Conservation (phyloP, 2,329 filamentous ascomycete species). For the Xylaria digitata region DNA sequence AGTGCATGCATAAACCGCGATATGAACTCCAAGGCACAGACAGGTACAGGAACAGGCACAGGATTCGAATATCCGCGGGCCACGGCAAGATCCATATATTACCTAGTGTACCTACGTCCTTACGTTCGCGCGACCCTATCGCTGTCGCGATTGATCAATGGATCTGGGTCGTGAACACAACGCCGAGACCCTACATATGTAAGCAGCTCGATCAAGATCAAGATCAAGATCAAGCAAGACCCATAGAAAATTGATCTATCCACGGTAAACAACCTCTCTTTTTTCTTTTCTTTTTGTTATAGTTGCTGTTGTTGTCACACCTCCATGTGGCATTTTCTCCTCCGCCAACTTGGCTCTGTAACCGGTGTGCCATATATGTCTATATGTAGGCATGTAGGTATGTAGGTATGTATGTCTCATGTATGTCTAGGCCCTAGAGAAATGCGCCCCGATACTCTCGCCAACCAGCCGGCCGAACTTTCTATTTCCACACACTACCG, state of each 20-base stretch:
- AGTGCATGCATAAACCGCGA: slow-evolving; percentile 19
- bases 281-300: neutral
- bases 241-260: neutral
- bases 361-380: slow-evolving; percentile 17
- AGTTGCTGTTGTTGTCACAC: neutral
- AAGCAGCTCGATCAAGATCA: neutral
- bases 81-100: slow-evolving; percentile 15
- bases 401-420: neutral
- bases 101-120: neutral
- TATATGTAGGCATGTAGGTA: neutral
- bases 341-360: neutral
- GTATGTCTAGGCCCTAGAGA: slow-evolving; percentile 12
- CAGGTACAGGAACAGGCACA: too few relatives aligned
- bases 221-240: neutral
- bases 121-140: slow-evolving; percentile 6
- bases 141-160: neutral
- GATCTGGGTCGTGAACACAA: neutral
- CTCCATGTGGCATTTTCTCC: neutral
- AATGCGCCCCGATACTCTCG: slow-evolving; percentile 17
- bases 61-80: neutral
- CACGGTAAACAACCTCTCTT: neutral
- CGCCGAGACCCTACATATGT: neutral
- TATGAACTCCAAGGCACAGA: slow-evolving; percentile 15
- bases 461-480: neutral
- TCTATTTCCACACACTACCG: too few relatives aligned